Base-by-base conservation (phyloP, 345 rosid genomes). In the Salix udensis region DNA sequence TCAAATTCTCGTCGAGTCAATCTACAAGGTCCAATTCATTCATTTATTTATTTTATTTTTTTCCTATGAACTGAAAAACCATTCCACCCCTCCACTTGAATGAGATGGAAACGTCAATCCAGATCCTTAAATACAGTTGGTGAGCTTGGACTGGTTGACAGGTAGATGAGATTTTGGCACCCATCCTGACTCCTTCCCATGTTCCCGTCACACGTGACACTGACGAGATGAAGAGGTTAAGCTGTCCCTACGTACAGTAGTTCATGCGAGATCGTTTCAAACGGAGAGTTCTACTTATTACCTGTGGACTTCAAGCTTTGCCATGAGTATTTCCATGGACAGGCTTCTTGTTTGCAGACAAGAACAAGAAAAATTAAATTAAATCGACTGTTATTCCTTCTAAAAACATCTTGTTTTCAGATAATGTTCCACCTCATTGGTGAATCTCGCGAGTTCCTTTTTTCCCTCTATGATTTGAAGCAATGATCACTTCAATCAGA, bases 151-250 rank as follows among this genome's bases (percentile, higher is more conserved):
- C 19, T 16, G 3, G 69, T 6, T 16, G 69, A 31, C 62, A 58
- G 62, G 62, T 9, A n/a, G 62, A 58, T 58, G 62, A 55, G 10
- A 55, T 21, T 9, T 67, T 5, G 46, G 2, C 70, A 36, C 53
- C 31, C 62, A 26, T 28, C 74, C 28, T 10, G 30, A 48, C 62
- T 48, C 68, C 12, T 24, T 13, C 44, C 23, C 52, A 62, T 73
- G 76, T 73, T 73, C 69, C 76, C 76, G 42, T 42, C 76, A 24
- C 24, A 42, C 69, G 48, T 58, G 76, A 73, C 76, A 62, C 2
- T 6, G 58, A 42, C 42, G 76, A 30, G 39, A 73, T 39, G 19
- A 42, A 60, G 13, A 24, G 39, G 68, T 9, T 68, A 37, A 67
- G 70, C 28, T 23, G 64, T 58, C 64, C 64, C 64, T 24, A 24